Percentiles rank a stretch among this genome's conserved stretches.
Evolutionary conservation across 2,329 filamentous ascomycete species (phyloP).

Genomic region (Fusarium pseudocircinatum): DNA sequence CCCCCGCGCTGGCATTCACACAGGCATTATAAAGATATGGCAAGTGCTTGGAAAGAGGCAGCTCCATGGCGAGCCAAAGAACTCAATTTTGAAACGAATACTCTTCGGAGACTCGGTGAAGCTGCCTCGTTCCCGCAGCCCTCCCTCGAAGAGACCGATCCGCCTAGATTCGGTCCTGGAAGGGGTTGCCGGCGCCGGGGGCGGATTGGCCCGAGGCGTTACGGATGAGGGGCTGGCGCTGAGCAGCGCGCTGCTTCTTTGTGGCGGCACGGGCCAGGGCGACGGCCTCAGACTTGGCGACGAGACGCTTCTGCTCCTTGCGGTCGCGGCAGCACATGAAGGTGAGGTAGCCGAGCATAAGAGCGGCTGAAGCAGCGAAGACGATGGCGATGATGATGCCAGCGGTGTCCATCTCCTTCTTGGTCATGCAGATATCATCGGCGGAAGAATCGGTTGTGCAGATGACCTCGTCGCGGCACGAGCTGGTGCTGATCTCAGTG

Average conservation of each 20-base stretch:
- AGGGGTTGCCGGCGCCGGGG: slow-evolving; percentile 45
- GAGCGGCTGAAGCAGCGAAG: slow-evolving; percentile 54
- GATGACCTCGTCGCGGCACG: slow-evolving; percentile 56
- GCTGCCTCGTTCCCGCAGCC: slow-evolving; percentile 11
- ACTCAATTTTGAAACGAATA: neutral
- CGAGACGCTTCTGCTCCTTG: slow-evolving; percentile 54
- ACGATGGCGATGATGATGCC: slow-evolving; percentile 60
- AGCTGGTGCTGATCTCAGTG: slow-evolving; percentile 47
- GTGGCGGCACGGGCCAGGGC: slow-evolving; percentile 59
- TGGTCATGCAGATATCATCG: slow-evolving; percentile 55
- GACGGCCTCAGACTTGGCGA: slow-evolving; percentile 60
- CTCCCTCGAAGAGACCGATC: slow-evolving; percentile 30
- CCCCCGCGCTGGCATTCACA: slow-evolving; percentile 9
- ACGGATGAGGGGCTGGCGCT: slow-evolving; percentile 51
- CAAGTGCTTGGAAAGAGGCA: neutral
- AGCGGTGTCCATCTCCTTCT: slow-evolving; percentile 52
- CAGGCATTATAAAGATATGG: slow-evolving; percentile 21
- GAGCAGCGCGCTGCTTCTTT: slow-evolving; percentile 53
- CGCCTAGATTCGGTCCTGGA: slow-evolving; percentile 51
- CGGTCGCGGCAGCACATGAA: slow-evolving; percentile 64
- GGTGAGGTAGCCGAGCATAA: slow-evolving; percentile 54
- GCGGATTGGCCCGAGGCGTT: slow-evolving; percentile 41
- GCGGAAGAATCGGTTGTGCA: slow-evolving; percentile 54
- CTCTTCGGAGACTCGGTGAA: slow-evolving; percentile 37
- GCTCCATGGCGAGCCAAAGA: neutral